These are phyloP conservation scores for Lachnellula arida DNA, from an alignment of 2,329 filamentous ascomycete species.

Conservation along the genomic window DNA sequence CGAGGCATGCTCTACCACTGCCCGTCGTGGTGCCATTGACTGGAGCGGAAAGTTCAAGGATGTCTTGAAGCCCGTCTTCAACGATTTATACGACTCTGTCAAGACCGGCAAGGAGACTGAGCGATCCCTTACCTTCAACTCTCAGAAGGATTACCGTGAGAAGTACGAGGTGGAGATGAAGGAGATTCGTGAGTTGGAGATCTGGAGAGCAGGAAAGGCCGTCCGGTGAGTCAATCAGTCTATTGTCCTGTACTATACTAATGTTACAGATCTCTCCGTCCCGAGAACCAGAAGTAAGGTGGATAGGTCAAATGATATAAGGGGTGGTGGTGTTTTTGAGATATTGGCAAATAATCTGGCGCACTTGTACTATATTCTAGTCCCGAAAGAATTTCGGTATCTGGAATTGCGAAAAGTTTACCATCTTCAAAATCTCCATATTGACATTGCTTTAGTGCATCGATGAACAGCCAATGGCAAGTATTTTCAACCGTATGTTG, in stretches of 20 bases:
- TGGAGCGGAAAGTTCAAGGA: conserved; percentile 98
- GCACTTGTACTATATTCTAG: conserved; percentile 33
- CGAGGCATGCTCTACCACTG: conserved; percentile 97
- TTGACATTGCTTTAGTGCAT: conserved; percentile 10
- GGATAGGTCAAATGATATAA: conserved; percentile 8
- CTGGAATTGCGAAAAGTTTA: conserved; percentile 32
- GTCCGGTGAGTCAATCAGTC: conserved; percentile 60
- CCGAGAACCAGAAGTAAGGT: conserved; percentile 72
- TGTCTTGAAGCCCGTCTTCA: conserved; percentile 97
- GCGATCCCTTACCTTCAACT: conserved; percentile 96
- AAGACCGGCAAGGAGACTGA: conserved; percentile 89
- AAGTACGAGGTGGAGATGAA: conserved; percentile 98
- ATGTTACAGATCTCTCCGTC: conserved; percentile 61
- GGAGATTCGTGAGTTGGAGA: conserved; percentile 97
- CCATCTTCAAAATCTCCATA: conserved; percentile 1
- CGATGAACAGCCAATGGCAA: not conserved
- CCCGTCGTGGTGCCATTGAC: conserved; percentile 96
- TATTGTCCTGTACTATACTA: conserved; percentile 7
- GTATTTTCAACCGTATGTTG: not conserved
- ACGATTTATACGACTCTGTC: conserved; percentile 92
- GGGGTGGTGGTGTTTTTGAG: conserved; percentile 18
- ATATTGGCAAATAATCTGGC: conserved; percentile 25
- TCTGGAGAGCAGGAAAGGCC: conserved; percentile 98
- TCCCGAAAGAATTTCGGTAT: conserved; percentile 25
- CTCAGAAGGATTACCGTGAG: conserved; percentile 91